Evolutionary conservation across 2,329 filamentous ascomycete genomes (phyloP).

Genomic region (Coniochaeta sp.): DNA sequence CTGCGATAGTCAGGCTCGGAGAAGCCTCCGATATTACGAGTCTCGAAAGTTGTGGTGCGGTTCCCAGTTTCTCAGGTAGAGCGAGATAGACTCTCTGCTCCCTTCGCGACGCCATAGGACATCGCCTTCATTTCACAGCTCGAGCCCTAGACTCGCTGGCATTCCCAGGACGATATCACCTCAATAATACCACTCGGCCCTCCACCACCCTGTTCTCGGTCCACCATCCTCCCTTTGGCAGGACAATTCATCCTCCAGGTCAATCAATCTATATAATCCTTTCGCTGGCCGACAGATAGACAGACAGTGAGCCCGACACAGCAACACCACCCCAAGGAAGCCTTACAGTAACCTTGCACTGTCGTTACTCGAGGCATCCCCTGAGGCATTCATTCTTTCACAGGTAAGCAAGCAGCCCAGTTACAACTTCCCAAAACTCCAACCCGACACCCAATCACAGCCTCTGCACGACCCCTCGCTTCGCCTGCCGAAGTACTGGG

Average conservation of each 20-base stretch:
- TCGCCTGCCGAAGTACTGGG: no score
- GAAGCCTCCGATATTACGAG: neutral
- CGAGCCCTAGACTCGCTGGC: constrained; percentile 1
- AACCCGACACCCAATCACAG: neutral
- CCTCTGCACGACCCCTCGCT: neutral
- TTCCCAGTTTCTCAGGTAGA: neutral
- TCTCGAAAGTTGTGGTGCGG: neutral
- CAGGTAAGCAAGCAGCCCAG: neutral
- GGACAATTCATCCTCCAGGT: neutral
- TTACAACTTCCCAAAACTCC: neutral
- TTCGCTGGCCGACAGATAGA: neutral
- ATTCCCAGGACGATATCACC: neutral
- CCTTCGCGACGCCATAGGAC: neutral
- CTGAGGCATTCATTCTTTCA: neutral
- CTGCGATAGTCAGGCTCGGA: neutral
- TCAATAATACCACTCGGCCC: neutral
- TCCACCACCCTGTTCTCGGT: neutral
- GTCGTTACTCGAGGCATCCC: neutral
- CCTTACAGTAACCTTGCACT: neutral
- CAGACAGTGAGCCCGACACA: neutral
- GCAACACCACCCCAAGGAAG: neutral
- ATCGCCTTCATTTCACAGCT: constrained; percentile 1
- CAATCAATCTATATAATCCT: neutral
- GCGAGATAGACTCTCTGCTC: neutral
- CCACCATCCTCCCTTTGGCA: neutral